These are phyloP conservation scores for Aspergillus mulundensis DNA, from an alignment of 495 filamentous ascomycete species.

Conservation along the genomic window DNA sequence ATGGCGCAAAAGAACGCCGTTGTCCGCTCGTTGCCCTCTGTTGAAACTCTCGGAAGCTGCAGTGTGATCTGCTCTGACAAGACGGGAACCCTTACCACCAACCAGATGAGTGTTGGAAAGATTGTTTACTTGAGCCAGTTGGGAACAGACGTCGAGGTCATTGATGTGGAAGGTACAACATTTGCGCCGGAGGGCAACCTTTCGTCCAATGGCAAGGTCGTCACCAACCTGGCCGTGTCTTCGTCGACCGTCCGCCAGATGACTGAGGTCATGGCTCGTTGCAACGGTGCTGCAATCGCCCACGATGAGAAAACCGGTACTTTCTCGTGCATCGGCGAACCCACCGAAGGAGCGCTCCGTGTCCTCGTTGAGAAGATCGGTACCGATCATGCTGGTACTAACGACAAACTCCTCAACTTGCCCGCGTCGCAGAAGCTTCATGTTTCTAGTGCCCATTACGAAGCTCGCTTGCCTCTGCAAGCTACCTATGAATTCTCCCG, in stretches of 20 bases:
- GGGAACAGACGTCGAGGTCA: conserved; percentile 75
- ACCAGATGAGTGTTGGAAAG: conserved; percentile 98
- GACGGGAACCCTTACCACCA: conserved; percentile 96
- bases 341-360: conserved; percentile 90
- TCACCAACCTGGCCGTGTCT: conserved; percentile 65
- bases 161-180: conserved; percentile 89
- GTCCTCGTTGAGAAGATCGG: conserved; percentile 95
- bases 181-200: conserved; percentile 83
- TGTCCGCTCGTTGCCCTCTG: conserved; percentile 90
- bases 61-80: conserved; percentile 99
- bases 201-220: conserved; percentile 57
- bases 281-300: conserved; percentile 83
- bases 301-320: conserved; percentile 68
- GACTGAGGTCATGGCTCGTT: conserved; percentile 81
- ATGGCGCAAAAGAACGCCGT: conserved; percentile 99
- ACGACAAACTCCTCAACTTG: conserved; percentile 46
- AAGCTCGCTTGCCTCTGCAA: conserved; percentile 65
- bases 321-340: conserved; percentile 87
- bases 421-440: conserved; percentile 61
- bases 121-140: conserved; percentile 73
- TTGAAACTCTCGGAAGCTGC: conserved; percentile 97
- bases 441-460: conserved; percentile 79
- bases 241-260: conserved; percentile 79
- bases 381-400: conserved; percentile 54
- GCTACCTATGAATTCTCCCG: conserved; percentile 96